These are phyloP conservation scores for Mycena pura DNA, from an alignment of 768 basidiomycete species.

Conservation along the genomic window DNA sequence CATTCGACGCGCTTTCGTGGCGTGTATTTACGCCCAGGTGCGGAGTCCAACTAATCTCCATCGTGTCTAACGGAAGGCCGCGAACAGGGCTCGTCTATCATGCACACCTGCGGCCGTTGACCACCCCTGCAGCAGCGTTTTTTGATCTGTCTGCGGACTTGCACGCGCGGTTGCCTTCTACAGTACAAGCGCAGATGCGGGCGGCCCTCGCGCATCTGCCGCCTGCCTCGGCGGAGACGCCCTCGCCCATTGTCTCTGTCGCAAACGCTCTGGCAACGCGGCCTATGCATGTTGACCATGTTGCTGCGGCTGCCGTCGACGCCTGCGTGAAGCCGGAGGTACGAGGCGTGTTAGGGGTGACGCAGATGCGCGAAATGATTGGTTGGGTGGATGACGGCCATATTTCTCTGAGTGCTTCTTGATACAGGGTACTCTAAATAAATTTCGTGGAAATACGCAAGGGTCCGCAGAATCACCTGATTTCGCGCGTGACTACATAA, in stretches of 20 bases:
- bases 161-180: conserved; percentile 49
- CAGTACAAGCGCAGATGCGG: conserved; percentile 7
- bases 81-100: conserved; percentile 91
- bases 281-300: conserved; percentile 95
- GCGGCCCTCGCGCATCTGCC: conserved; percentile 6
- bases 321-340: conserved; percentile 59
- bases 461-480: too few relatives aligned
- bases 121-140: conserved; percentile 82
- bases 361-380: conserved; percentile 75
- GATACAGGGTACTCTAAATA: neutral
- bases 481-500: too few relatives aligned
- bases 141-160: conserved; percentile 81
- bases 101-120: conserved; percentile 89
- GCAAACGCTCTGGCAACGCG: conserved; percentile 84
- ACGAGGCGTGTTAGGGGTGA: conserved; percentile 71
- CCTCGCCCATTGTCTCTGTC: conserved; percentile 65
- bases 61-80: conserved; percentile 14
- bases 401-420: too few relatives aligned
- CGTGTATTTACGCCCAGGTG: conserved; percentile 91
- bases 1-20: conserved; percentile 60
- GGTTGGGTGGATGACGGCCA: conserved; percentile 57
- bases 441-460: too few relatives aligned
- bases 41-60: conserved; percentile 37
- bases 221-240: conserved; percentile 23
- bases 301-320: conserved; percentile 80